These are phyloP conservation scores for Moricandia arvensis DNA, from an alignment of 345 rosid species.

Conservation along the genomic window DNA sequence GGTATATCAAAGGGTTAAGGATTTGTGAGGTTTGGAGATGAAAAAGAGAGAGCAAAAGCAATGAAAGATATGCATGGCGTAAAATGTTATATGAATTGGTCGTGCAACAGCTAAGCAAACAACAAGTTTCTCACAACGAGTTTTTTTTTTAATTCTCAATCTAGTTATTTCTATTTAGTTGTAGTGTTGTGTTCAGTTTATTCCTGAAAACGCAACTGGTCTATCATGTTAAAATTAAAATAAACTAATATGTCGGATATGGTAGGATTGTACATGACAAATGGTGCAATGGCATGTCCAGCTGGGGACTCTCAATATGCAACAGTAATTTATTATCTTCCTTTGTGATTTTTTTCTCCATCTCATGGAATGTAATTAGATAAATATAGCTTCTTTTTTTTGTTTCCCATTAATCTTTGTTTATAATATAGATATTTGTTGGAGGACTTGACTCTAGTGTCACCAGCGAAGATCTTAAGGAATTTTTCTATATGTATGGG, in stretches of 20 bases:
- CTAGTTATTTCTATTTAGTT: too few species aligned
- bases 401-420: conserved; percentile 19
- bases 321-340: conserved; percentile 53
- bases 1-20: conserved; percentile 98
- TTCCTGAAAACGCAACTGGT: too few species aligned
- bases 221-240: too few species aligned
- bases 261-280: too few species aligned
- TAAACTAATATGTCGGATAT: too few species aligned
- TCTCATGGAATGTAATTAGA: conserved; percentile 17
- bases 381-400: neutral
- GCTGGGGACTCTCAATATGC: conserved; percentile 55
- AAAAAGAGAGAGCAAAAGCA: conserved; percentile 70
- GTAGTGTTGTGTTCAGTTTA: too few species aligned
- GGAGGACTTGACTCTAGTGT: conserved; percentile 94
- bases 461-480: conserved; percentile 80
- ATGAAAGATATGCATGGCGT: conserved; percentile 96
- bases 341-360: neutral
- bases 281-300: too few species aligned
- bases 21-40: conserved; percentile 97
- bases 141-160: too few species aligned
- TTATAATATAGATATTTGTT: conserved; percentile 75
- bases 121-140: too few species aligned
- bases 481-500: conserved; percentile 76
- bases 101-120: too few species aligned
- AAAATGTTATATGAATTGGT: conserved; percentile 40